These are phyloP conservation scores for Aspergillus fructus DNA, from an alignment of 2,329 filamentous ascomycete species.

Conservation along the genomic window DNA sequence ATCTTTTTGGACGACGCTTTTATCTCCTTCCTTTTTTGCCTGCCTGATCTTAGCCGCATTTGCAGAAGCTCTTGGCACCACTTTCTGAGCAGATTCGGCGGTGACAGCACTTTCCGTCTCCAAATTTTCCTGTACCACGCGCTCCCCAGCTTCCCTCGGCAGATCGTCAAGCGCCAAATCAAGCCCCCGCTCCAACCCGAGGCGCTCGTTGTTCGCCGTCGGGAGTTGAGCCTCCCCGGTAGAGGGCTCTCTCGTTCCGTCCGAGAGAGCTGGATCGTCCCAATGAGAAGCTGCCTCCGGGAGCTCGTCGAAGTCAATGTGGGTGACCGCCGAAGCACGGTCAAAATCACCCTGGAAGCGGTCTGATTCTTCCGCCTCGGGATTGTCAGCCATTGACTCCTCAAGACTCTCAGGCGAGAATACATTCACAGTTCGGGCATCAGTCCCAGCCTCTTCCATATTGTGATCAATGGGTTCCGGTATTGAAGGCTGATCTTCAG, in stretches of 20 bases:
- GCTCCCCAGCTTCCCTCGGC: background rate
- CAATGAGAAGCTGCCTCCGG: background rate
- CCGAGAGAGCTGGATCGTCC: background rate
- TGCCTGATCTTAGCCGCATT: background rate
- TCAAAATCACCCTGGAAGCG: background rate
- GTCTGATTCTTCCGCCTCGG: background rate
- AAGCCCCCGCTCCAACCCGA: background rate
- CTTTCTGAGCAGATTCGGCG: background rate
- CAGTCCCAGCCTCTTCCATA: background rate
- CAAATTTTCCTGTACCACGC: background rate
- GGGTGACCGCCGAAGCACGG: background rate
- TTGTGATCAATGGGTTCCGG: background rate
- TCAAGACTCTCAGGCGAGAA: background rate
- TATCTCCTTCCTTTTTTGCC: background rate
- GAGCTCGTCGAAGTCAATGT: background rate
- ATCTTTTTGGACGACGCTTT: background rate
- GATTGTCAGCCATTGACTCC: background rate
- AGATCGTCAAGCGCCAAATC: background rate
- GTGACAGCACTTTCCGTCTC: background rate
- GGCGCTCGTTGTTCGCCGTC: background rate
- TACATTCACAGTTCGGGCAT: background rate
- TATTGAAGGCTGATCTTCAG: background rate
- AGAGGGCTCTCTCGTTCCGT: background rate
- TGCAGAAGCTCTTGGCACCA: background rate
- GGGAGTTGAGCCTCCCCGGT: background rate